phyloP scores from a whole-genome alignment of 495 filamentous ascomycete genomes.

The Rostrohypoxylon terebratum region DNA sequence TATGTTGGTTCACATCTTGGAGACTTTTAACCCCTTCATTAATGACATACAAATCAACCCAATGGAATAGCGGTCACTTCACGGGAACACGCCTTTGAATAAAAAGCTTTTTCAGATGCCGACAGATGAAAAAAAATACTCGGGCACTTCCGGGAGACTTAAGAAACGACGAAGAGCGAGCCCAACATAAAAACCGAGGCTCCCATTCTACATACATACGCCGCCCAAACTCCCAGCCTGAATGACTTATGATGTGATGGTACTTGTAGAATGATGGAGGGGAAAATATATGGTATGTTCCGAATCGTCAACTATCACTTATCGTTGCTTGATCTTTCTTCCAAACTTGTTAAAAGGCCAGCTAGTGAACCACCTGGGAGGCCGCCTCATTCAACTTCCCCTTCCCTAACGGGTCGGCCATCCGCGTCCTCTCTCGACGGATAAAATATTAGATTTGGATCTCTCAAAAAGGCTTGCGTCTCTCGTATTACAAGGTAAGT shows the following conservation, averaged over 20 bases:
- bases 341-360: constrained; percentile 29
- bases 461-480: constrained; percentile 29
- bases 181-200: constrained; percentile 29
- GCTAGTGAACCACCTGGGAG: constrained; percentile 2
- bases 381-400: constrained; percentile 8
- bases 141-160: constrained; percentile 6
- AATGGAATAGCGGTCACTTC: background rate
- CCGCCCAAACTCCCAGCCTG: constrained; percentile 41
- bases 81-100: background rate
- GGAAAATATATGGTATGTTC: constrained; percentile 26
- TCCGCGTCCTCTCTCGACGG: constrained; percentile 20
- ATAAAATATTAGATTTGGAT: constrained; percentile 41
- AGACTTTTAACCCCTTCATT: background rate
- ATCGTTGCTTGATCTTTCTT: constrained; percentile 27
- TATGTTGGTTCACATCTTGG: background rate
- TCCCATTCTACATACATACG: constrained; percentile 40
- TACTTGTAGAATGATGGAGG: constrained; percentile 21
- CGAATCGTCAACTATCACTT: constrained; percentile 27
- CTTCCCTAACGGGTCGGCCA: constrained; percentile 14
- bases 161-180: constrained; percentile 11
- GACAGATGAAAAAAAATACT: constrained; percentile 25
- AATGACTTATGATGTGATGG: constrained; percentile 36
- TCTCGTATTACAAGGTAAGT: constrained; percentile 44
- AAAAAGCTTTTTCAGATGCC: constrained; percentile 19
- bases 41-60: constrained; percentile 4